phyloP scores from a whole-genome alignment of 768 basidiomycete species.

The Lentinula aciculospora region DNA sequence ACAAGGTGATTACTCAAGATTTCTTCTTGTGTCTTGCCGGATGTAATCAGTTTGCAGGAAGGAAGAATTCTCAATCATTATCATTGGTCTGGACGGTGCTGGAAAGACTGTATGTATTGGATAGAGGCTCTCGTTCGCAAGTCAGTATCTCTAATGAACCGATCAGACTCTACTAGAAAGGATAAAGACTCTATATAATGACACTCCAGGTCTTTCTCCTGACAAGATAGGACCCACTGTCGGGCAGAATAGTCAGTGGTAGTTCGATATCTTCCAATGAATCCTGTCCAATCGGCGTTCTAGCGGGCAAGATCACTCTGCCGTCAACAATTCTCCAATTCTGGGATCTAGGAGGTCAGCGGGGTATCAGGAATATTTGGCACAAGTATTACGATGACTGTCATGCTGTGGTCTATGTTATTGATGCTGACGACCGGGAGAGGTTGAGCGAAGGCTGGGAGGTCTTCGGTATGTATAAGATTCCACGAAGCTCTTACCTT shows the following conservation, averaged over 20 bases:
- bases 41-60: slow-evolving; percentile 41
- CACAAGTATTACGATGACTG: slow-evolving; percentile 93
- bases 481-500: background rate
- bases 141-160: background rate
- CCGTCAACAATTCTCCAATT: slow-evolving; percentile 94
- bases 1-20: slow-evolving; percentile 50
- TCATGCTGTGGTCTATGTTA: slow-evolving; percentile 92
- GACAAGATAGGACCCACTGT: slow-evolving; percentile 96
- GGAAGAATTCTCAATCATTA: slow-evolving; percentile 91
- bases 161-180: slow-evolving; percentile 83
- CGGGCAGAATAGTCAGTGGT: slow-evolving; percentile 82
- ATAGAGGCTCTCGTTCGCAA: background rate
- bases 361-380: slow-evolving; percentile 94
- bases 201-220: slow-evolving; percentile 79
- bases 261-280: background rate
- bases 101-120: slow-evolving; percentile 73
- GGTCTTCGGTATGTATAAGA: slow-evolving; percentile 74
- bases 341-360: slow-evolving; percentile 95
- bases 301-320: slow-evolving; percentile 89
- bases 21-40: background rate
- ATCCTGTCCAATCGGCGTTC: background rate
- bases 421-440: slow-evolving; percentile 89
- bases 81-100: slow-evolving; percentile 88
- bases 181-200: slow-evolving; percentile 90
- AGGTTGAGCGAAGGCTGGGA: slow-evolving; percentile 93